Conservation (phyloP, 1,284 basidiomycete species). For the Veloporphyrellus conicus region DNA sequence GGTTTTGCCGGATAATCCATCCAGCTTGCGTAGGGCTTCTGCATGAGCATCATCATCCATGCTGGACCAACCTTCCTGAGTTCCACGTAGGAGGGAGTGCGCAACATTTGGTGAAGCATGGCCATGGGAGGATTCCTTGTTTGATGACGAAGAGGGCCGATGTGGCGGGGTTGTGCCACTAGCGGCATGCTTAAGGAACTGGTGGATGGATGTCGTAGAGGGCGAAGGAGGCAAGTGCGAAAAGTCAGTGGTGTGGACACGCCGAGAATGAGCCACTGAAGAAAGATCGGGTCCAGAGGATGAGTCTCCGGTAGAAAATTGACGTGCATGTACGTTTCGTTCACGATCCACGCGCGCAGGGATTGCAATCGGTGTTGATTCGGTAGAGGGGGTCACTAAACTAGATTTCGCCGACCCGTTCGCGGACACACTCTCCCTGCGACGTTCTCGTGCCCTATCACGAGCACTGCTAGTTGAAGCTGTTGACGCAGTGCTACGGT, state of each 20-base stretch:
- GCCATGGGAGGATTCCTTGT: conserved; percentile 38
- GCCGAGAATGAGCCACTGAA: conserved; percentile 41
- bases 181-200: conserved; percentile 64
- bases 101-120: conserved; percentile 66
- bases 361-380: conserved; percentile 26
- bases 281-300: conserved; percentile 54
- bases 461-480: conserved; percentile 37
- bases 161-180: conserved; percentile 46
- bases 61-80: conserved; percentile 80
- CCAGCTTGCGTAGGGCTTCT: conserved; percentile 89
- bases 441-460: conserved; percentile 56
- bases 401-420: conserved; percentile 37
- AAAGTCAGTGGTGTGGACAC: conserved; percentile 70
- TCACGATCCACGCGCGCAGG: conserved; percentile 36
- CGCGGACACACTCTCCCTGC: conserved; percentile 58
- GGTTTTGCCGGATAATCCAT: conserved; percentile 79
- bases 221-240: conserved; percentile 86
- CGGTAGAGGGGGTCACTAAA: conserved; percentile 15
- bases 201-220: conserved; percentile 79
- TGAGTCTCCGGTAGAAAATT: conserved; percentile 64
- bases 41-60: conserved; percentile 84
- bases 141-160: conserved; percentile 39
- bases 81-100: conserved; percentile 73
- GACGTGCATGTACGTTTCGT: conserved; percentile 48
- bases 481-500: conserved; percentile 65